These are phyloP conservation scores for Kwoniella bestiolae DNA, from an alignment of 768 basidiomycete species.

Conservation along the genomic window DNA sequence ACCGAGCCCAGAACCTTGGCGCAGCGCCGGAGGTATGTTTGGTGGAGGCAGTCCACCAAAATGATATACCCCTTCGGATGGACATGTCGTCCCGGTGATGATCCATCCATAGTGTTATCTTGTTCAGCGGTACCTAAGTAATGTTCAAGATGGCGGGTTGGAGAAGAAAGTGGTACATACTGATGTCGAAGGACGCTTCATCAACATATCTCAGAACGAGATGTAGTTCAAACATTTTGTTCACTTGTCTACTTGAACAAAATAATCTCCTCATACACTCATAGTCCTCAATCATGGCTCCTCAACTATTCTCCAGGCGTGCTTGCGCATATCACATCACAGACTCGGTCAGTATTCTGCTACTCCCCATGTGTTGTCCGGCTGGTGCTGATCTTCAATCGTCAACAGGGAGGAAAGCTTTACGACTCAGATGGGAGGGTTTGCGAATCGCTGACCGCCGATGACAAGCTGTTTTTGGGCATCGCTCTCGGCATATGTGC, in stretches of 20 bases:
- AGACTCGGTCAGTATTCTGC: constrained; percentile 23
- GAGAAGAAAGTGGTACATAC: background rate
- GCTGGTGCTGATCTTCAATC: background rate
- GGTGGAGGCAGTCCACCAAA: constrained; percentile 1
- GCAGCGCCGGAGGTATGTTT: background rate
- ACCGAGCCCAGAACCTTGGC: too few relatives aligned
- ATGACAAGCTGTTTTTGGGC: constrained; percentile 34
- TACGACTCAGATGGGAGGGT: constrained; percentile 36
- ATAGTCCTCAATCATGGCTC: constrained; percentile 7
- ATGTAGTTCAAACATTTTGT: too few relatives aligned
- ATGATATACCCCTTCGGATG: constrained; percentile 7
- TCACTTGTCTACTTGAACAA: too few relatives aligned
- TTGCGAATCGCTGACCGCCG: constrained; percentile 24
- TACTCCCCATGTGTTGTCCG: background rate
- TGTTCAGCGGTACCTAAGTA: background rate
- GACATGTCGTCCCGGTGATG: background rate
- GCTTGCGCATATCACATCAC: constrained; percentile 27
- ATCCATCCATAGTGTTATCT: constrained; percentile 7
- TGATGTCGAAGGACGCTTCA: too few relatives aligned
- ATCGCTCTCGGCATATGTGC: constrained; percentile 30
- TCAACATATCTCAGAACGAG: too few relatives aligned
- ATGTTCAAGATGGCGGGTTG: constrained; percentile 29
- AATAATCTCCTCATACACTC: background rate
- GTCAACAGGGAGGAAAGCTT: constrained; percentile 23
- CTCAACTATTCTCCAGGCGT: constrained; percentile 9